Conservation (phyloP, 140 eudicot species). For the Ambrosia hybrid region DNA sequence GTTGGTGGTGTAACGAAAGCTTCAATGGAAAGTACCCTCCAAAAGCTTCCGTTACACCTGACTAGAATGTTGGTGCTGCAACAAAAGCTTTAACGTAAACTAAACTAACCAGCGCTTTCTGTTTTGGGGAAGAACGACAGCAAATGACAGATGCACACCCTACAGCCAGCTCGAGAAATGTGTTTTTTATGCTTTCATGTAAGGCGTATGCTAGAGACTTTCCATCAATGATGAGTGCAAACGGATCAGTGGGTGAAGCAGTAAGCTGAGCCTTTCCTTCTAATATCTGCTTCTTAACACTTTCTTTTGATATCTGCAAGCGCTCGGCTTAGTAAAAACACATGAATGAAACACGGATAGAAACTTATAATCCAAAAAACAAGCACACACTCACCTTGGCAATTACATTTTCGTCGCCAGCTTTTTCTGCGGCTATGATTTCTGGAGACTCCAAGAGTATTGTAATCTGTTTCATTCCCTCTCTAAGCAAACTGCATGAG, state of each 20-base stretch:
- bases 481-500: slow-evolving; percentile 93
- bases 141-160: slow-evolving; percentile 94
- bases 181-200: slow-evolving; percentile 59
- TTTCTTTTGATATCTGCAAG: slow-evolving; percentile 68
- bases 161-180: slow-evolving; percentile 71
- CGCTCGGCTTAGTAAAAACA: slow-evolving; percentile 3
- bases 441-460: slow-evolving; percentile 72
- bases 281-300: slow-evolving; percentile 62
- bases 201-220: slow-evolving; percentile 87
- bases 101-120: slow-evolving; percentile 84
- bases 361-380: neutral
- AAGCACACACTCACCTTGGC: slow-evolving; percentile 50
- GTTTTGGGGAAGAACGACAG: slow-evolving; percentile 96
- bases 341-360: neutral
- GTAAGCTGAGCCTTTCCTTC: slow-evolving; percentile 56
- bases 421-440: slow-evolving; percentile 64
- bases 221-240: slow-evolving; percentile 92
- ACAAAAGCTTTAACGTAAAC: neutral
- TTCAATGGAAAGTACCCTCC: neutral
- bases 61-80: neutral
- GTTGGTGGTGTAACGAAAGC: neutral
- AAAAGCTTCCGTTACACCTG: slow-evolving; percentile 1
- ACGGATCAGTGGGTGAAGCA: slow-evolving; percentile 59
- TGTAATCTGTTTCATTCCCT: slow-evolving; percentile 87
- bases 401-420: slow-evolving; percentile 68